phyloP scores from a whole-genome alignment of 768 basidiomycete genomes.

The Amanita thiersii region DNA sequence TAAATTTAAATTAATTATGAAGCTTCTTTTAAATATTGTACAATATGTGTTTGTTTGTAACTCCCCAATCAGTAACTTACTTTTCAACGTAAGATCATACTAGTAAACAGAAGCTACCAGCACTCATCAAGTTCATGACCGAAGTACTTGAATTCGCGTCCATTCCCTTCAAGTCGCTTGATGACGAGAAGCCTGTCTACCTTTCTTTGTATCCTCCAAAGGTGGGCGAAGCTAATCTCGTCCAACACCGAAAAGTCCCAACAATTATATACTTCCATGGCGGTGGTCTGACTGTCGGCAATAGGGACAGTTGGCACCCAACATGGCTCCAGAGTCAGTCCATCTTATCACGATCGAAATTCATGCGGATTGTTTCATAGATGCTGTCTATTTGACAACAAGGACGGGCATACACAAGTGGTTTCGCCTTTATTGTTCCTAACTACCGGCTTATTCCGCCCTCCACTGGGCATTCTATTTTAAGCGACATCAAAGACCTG shows the following conservation, averaged over 20 bases:
- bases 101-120: too few species aligned
- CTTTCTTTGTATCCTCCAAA: constrained; percentile 7
- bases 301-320: constrained; percentile 55
- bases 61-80: too few species aligned
- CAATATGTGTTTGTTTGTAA: not conserved
- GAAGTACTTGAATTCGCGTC: not conserved
- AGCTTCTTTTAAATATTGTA: not conserved
- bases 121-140: not conserved
- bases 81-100: too few species aligned
- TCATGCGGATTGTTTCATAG: not conserved
- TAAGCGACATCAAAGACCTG: constrained; percentile 49
- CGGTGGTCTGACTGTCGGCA: constrained; percentile 55
- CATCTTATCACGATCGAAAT: constrained; percentile 1
- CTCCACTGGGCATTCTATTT: constrained; percentile 46
- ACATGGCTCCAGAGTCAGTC: constrained; percentile 50
- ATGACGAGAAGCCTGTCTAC: not conserved
- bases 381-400: constrained; percentile 1
- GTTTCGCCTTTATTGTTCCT: constrained; percentile 50
- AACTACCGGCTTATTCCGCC: constrained; percentile 56
- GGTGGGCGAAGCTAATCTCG: not conserved
- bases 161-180: not conserved
- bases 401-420: constrained; percentile 41
- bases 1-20: not conserved
- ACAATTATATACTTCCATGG: constrained; percentile 40
- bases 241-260: constrained; percentile 13